Base-by-base conservation (phyloP, 192 early-diverging fungal genomes). In the Allomyces macrogynus region DNA sequence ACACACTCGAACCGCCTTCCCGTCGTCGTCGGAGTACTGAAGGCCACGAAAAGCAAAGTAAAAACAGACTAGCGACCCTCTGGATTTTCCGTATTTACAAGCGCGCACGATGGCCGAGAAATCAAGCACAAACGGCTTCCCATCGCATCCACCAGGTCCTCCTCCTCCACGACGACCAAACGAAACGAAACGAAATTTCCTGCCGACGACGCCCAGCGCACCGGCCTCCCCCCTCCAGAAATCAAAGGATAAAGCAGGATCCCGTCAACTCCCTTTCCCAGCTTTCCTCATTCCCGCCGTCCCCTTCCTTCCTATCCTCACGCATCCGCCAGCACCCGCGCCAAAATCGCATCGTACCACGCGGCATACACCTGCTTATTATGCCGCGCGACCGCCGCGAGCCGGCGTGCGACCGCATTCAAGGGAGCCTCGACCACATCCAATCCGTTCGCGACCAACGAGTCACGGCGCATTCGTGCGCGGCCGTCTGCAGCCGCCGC, bases 291-390 rank as follows among this genome's bases (percentile, higher is more conserved):
- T 57, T 57, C 49, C n/a, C 49, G 2, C 3, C 49, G 20, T 57
- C 8, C 32, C 32, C 32, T 40, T 7, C 32, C 32, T 40, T 7
- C 7, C 32, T 40, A 2, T 7, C 3, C 4, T 40, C 7, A 40
- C 49, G 49, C 49, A 14, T 14, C 49, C 49, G 49, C 20, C 49
- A 70, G 10, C 61, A 68, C 65, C 60, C 57, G 63, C 9, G 24
- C 61, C 67, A 85, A 61, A 61, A 86, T 80, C 4, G 67, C 73
- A 66, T 86, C 81, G 65, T 86, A 86, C 70, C 78, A 77, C 24
- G 67, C 54, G 4, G 71, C 71, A 66, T 82, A 78, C 4, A 86
- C 84, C 66, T 77, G 69, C 23, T 76, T 78, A 72, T 85, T 85
- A 62, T 84, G 83, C 64, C 75, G 75, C 20, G 70, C 72, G 67